Conservation (phyloP, 345 rosid genomes). For the Lepidium sativum region DNA sequence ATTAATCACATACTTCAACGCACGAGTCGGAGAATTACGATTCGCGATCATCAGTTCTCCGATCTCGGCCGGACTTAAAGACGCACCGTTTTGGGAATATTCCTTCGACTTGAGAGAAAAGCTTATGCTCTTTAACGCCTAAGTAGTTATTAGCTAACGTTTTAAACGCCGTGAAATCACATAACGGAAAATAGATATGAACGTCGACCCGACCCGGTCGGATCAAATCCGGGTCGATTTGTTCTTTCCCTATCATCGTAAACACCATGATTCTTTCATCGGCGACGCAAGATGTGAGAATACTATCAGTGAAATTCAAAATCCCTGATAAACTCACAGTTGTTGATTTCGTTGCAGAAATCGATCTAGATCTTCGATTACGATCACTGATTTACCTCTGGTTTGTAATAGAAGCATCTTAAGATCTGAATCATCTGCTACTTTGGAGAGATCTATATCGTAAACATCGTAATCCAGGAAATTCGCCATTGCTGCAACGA, state of each 20-base stretch:
- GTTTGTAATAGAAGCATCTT: conserved; percentile 50
- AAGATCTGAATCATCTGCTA: conserved; percentile 52
- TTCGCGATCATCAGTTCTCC: conserved; percentile 89
- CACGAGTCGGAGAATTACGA: conserved; percentile 90
- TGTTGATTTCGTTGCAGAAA: conserved; percentile 45
- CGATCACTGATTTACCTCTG: conserved; percentile 40
- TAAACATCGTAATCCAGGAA: conserved; percentile 54
- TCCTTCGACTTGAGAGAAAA: conserved; percentile 86
- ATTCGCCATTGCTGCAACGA: conserved; percentile 73
- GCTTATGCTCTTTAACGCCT: conserved; percentile 85
- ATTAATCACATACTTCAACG: conserved; percentile 68
- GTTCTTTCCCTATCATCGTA: conserved; percentile 56
- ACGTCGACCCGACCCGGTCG: conserved; percentile 88
- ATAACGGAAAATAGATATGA: conserved; percentile 72
- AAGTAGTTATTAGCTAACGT: conserved; percentile 61
- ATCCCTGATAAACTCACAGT: conserved; percentile 46
- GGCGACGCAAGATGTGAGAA: conserved; percentile 44
- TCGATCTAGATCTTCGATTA: conserved; percentile 66
- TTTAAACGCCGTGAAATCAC: conserved; percentile 76
- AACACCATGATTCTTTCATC: conserved; percentile 75
- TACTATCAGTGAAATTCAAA: conserved; percentile 68
- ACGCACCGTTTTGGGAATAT: conserved; percentile 70
- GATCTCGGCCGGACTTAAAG: conserved; percentile 81
- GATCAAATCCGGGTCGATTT: conserved; percentile 50
- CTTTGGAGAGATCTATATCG: conserved; percentile 58